These are phyloP conservation scores for Apophysomyces trapeziformis DNA, from an alignment of 371 early-diverging fungal species.

Conservation along the genomic window DNA sequence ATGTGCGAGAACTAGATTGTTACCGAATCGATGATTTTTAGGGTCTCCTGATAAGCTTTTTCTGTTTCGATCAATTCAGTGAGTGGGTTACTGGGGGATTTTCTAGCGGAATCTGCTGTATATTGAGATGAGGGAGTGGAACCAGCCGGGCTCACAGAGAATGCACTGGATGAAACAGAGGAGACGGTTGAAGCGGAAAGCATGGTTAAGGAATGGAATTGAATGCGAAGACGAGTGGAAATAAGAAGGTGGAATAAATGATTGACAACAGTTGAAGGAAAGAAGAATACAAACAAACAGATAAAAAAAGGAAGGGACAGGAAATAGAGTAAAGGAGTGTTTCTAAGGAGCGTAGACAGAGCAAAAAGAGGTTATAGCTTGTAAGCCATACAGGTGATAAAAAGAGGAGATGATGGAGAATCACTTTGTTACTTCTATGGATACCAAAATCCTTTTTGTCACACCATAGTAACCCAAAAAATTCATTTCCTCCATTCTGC, in stretches of 20 bases:
- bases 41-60: constrained; percentile 42
- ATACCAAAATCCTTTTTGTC: not conserved
- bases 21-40: constrained; percentile 56
- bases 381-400: constrained; percentile 3
- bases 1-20: too few relatives aligned
- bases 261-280: constrained; percentile 11
- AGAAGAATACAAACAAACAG: constrained; percentile 9
- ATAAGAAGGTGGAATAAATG: constrained; percentile 14
- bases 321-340: constrained; percentile 13
- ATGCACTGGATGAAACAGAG: constrained; percentile 26
- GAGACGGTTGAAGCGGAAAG: constrained; percentile 31
- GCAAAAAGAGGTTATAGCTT: not conserved
- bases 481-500: not conserved
- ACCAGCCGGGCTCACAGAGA: constrained; percentile 14
- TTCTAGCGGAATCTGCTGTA: constrained; percentile 24
- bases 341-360: constrained; percentile 1
- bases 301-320: constrained; percentile 8
- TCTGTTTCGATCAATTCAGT: constrained; percentile 57
- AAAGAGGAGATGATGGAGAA: not conserved
- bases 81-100: constrained; percentile 36
- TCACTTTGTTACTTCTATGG: not conserved
- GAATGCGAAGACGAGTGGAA: constrained; percentile 11
- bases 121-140: constrained; percentile 40
- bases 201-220: constrained; percentile 20
- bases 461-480: constrained; percentile 1